These are phyloP conservation scores for Allantophomopsis cytisporea DNA, from an alignment of 2,329 filamentous ascomycete genomes.

Conservation along the genomic window DNA sequence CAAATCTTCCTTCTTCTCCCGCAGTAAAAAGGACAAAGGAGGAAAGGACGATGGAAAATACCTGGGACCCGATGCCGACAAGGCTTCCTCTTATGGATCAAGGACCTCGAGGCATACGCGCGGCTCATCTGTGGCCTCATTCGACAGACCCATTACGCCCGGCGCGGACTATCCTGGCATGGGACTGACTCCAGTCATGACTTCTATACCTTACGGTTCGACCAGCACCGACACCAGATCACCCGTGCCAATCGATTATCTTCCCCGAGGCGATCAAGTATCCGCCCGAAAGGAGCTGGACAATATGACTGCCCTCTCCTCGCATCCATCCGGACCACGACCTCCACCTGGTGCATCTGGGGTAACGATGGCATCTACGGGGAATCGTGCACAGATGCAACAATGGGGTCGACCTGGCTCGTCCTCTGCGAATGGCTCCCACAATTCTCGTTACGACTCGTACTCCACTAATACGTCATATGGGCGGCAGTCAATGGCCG, in stretches of 20 bases:
- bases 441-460: constrained; percentile 50
- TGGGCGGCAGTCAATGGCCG: constrained; percentile 39
- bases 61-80: constrained; percentile 41
- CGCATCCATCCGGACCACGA: constrained; percentile 46
- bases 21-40: constrained; percentile 72
- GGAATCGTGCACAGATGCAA: constrained; percentile 58
- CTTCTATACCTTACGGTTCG: constrained; percentile 76
- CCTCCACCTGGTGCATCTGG: constrained; percentile 38
- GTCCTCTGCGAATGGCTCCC: constrained; percentile 38
- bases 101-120: constrained; percentile 64
- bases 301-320: constrained; percentile 25
- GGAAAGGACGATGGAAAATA: constrained; percentile 48
- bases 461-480: constrained; percentile 29
- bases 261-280: constrained; percentile 52
- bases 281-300: constrained; percentile 47
- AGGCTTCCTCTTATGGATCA: constrained; percentile 47
- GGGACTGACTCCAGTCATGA: constrained; percentile 71
- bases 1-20: constrained; percentile 73
- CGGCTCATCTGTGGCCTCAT: constrained; percentile 57
- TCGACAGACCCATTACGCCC: constrained; percentile 52
- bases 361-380: constrained; percentile 58
- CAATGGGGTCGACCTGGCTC: constrained; percentile 54
- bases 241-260: constrained; percentile 60
- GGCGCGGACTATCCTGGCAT: constrained; percentile 46
- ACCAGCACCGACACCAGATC: constrained; percentile 50